Evolutionary conservation across 306 rosid genomes (phyloP).

Genomic region (Ochetophila trinervis): DNA sequence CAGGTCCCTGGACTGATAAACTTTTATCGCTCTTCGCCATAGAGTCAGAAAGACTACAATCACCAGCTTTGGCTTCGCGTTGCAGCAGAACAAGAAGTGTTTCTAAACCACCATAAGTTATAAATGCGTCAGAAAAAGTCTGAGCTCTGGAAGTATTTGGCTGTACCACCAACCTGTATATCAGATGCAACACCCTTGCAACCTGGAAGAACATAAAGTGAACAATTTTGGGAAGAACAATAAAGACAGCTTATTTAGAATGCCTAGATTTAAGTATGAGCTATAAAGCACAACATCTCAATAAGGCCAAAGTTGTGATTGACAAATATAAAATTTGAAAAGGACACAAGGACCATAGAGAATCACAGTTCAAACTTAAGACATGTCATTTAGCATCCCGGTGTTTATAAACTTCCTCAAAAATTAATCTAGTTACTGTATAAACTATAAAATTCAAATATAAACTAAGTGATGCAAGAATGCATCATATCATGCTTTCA

Average conservation of each 20-base stretch:
- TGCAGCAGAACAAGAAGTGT: constrained; percentile 90
- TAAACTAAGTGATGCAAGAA: background rate
- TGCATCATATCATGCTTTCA: background rate
- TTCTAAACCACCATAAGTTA: constrained; percentile 87
- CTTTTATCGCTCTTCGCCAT: constrained; percentile 30
- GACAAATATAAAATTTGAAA: background rate
- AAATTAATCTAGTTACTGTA: background rate
- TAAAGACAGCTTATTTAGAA: background rate
- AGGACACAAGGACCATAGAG: background rate
- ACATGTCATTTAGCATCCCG: background rate
- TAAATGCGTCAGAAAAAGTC: constrained; percentile 82
- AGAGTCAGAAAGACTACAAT: constrained; percentile 49
- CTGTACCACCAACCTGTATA: constrained; percentile 87
- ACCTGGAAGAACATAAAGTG: constrained; percentile 48
- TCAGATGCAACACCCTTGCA: constrained; percentile 87
- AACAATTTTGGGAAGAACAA: constrained; percentile 20
- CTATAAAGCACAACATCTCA: background rate
- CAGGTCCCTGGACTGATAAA: constrained; percentile 28
- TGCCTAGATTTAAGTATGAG: background rate
- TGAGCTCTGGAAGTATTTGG: constrained; percentile 84
- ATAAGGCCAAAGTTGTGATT: constrained; percentile 14
- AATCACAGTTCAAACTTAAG: background rate
- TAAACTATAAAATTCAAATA: background rate
- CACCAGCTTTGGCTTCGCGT: constrained; percentile 85
- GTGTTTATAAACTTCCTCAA: background rate